phyloP scores from a whole-genome alignment of 805 yeast genomes.

The Kregervanrija delftensis region DNA sequence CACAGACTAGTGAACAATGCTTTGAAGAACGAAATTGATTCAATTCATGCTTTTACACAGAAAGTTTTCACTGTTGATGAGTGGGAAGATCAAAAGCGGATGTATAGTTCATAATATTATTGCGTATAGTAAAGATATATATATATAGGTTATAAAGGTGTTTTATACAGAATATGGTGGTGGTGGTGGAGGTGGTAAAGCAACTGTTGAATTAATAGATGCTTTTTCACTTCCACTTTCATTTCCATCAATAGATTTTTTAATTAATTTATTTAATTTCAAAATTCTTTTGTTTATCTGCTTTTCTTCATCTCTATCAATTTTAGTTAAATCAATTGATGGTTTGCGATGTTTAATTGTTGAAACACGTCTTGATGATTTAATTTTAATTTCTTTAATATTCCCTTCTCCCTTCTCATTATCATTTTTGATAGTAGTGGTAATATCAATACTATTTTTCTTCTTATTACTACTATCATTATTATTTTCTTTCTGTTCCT shows the following conservation, averaged over 20 bases:
- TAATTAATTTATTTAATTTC: slow-evolving; percentile 22
- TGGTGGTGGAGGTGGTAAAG: slow-evolving; percentile 11
- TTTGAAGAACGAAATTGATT: slow-evolving; percentile 75
- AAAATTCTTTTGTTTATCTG: slow-evolving; percentile 20
- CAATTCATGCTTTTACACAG: slow-evolving; percentile 93
- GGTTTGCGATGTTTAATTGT: too few relatives aligned
- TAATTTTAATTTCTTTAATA: too few relatives aligned
- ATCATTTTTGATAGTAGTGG: too few relatives aligned
- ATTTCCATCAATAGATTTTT: slow-evolving; percentile 6
- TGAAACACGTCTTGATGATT: too few relatives aligned
- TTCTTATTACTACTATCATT: too few relatives aligned
- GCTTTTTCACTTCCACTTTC: not conserved
- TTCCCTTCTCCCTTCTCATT: too few relatives aligned
- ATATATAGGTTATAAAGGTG: slow-evolving; percentile 1
- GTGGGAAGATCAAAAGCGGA: slow-evolving; percentile 48
- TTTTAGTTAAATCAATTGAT: slow-evolving; percentile 1
- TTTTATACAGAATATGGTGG: slow-evolving; percentile 19
- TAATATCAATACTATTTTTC: too few relatives aligned
- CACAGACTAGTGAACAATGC: slow-evolving; percentile 79
- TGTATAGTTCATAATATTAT: slow-evolving; percentile 10
- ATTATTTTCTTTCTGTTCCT: not conserved
- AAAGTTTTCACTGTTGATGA: slow-evolving; percentile 85
- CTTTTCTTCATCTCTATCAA: slow-evolving; percentile 19
- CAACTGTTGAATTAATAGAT: not conserved
- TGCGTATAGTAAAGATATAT: not conserved